These are phyloP conservation scores for Chondrus crispus DNA, from an alignment of 23 red algal species.

Conservation along the genomic window DNA sequence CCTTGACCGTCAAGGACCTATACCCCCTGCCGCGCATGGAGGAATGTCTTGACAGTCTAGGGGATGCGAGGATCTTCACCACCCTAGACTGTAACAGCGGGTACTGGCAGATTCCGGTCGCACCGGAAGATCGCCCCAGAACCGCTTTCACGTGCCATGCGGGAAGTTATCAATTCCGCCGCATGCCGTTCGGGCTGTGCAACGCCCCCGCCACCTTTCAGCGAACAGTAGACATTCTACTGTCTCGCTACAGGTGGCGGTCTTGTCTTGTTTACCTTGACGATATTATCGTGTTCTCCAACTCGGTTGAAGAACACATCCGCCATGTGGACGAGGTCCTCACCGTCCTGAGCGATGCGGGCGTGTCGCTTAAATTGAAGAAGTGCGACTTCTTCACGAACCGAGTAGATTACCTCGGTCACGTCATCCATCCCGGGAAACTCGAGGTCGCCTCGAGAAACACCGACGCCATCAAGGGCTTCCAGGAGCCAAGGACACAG, in stretches of 20 bases:
- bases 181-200: slow-evolving; percentile 25
- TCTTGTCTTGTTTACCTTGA: slow-evolving; percentile 16
- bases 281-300: slow-evolving; percentile 40
- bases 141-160: background rate
- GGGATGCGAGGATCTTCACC: background rate
- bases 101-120: slow-evolving; percentile 13
- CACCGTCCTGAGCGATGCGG: background rate
- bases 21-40: slow-evolving; percentile 41
- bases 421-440: background rate
- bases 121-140: background rate
- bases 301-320: slow-evolving; percentile 8
- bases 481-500: background rate
- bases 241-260: slow-evolving; percentile 15
- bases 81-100: background rate
- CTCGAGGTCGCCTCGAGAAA: background rate
- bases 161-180: background rate
- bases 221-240: slow-evolving; percentile 8
- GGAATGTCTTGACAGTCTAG: slow-evolving; percentile 1
- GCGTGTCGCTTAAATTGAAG: background rate
- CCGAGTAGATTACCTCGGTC: background rate
- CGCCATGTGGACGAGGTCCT: background rate
- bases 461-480: background rate
- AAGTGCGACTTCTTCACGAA: slow-evolving; percentile 15
- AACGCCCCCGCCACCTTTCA: slow-evolving; percentile 40
- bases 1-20: background rate